Base-by-base conservation (phyloP, 768 basidiomycete species). In the Serendipita sp. region DNA sequence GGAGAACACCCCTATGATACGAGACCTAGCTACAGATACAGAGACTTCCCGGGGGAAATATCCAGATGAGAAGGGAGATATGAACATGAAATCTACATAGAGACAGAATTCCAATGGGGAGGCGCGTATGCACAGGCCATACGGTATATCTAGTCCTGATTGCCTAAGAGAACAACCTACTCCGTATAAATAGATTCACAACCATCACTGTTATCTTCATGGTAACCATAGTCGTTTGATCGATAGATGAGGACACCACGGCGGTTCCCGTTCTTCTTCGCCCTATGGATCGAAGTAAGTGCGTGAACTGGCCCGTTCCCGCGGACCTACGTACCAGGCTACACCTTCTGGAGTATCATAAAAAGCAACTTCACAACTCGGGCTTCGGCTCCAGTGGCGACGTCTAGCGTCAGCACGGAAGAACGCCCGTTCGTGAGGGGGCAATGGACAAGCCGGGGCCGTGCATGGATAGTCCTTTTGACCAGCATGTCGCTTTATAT, bases 401-500 rank as follows among this genome's bases (percentile, higher is more conserved):
- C 53, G 53, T 11, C 53, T 22, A 22, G 53, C 53, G 31, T 58
- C 53, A 13, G 53, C 53, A 9, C 53, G 53, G 2, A 30, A 58
- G n/a, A 58, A 58, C 24, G 24, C 26, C 17, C 53, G 53, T n/a
- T 58, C 53, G 11, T 24, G 17, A n/a, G 11, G 1, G 26, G 53
- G 53, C 2, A 58, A 34, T 34, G 53, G 53, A n/a, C 53, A 58
- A 11, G 11, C 24, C 33, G 53, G 53, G 30, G 20, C 30, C 4
- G 53, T 58, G 26, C 53, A 58, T 26, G 53, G 53, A 31, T 58
- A 58, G 53, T 58, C 53, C n/a, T 58, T 58, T n/a, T n/a, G 20
- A n/a, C 53, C 53, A 24, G 53, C 20, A 33, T 58, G 53, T n/a
- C 53, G 11, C 28, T 58, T 58, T 22, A 58, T 22, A 58, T 58